Base-by-base conservation (phyloP, 2,329 filamentous ascomycete genomes). In the Nigrospora osmanthi region DNA sequence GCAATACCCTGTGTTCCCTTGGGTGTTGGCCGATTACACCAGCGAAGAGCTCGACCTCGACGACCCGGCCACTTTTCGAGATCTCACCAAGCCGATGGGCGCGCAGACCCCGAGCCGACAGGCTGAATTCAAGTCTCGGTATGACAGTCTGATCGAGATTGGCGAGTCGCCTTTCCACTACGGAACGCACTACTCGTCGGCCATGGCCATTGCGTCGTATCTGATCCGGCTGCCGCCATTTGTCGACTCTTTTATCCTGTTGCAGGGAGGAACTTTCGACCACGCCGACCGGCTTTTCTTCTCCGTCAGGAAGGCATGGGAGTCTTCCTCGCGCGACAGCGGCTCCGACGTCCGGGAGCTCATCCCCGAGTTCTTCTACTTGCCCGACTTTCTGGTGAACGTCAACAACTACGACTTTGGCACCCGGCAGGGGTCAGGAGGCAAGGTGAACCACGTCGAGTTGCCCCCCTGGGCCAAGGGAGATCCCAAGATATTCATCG, bases 121-220 rank as follows among this genome's bases (percentile, higher is more conserved):
- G 52, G 72, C 79, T 0, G 87, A 89, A 7, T 95, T 93, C 57
- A 77, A 81, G 42, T 87, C 94, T 55, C 81, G 89, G 30, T 97
- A 95, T 62, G 81, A 83, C 53, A 87, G 88, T 14, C 84, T 98
- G 61, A 84, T 84, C 1, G 93, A 97, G 60, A 95, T 98, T 73
- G 88, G 85, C 9, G 90, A 95, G 38, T 84, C 87, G 1, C 87
- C 93, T 0, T 98, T 96, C 61, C 93, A 98, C 61, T 98, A 97
- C 54, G 93, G 93, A 15, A 98, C 94, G 0, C 94, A 98, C 62
- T 98, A 98, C 63, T 97, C 93, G 1, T 97, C 93, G 2, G 93
- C 93, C 9, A 98, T 97, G 93, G 96, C 95, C 47, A 93, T 98
- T 7, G 89, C 89, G 12, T 96, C 90, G 0, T 98, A 96, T 58